Evolutionary conservation across 331 rosid genomes (phyloP).

Genomic region (Telfairia occidentalis): DNA sequence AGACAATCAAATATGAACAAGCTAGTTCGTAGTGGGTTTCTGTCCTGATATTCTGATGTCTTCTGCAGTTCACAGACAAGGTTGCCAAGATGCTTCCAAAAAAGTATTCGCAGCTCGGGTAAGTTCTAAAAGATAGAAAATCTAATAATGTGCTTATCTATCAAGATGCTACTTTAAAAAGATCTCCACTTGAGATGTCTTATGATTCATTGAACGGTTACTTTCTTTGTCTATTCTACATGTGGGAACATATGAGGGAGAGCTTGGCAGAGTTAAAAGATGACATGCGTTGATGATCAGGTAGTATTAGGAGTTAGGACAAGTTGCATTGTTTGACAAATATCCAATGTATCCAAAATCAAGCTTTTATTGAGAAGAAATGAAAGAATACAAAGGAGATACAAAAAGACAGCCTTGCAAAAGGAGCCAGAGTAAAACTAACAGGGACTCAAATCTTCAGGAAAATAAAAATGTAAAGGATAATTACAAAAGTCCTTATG

Average conservation of each 20-base stretch:
- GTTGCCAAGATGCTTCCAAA: conserved; percentile 75
- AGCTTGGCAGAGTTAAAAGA: not conserved
- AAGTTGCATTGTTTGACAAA: not conserved
- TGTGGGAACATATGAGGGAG: not conserved
- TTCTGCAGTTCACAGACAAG: conserved; percentile 82
- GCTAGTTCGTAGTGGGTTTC: conserved; percentile 6
- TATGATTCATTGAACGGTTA: not conserved
- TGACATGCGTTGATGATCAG: not conserved
- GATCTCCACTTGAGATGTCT: not conserved
- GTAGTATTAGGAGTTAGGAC: not conserved
- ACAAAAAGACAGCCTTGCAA: too few species aligned
- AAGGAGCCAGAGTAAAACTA: too few species aligned
- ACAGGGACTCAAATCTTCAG: too few species aligned
- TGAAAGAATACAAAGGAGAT: too few species aligned
- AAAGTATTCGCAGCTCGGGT: conserved; percentile 89
- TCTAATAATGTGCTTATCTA: conserved; percentile 5
- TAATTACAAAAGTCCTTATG: too few species aligned
- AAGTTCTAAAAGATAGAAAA: conserved; percentile 23
- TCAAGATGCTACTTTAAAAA: not conserved
- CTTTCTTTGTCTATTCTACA: conserved; percentile 1
- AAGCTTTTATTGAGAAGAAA: too few species aligned
- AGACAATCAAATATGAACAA: conserved; percentile 4
- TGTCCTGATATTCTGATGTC: conserved; percentile 27
- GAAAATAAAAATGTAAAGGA: too few species aligned
- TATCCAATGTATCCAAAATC: not conserved